Evolutionary conservation across 1,139 yeast species (phyloP).

Genomic region (Saccharomyces hybrid): DNA sequence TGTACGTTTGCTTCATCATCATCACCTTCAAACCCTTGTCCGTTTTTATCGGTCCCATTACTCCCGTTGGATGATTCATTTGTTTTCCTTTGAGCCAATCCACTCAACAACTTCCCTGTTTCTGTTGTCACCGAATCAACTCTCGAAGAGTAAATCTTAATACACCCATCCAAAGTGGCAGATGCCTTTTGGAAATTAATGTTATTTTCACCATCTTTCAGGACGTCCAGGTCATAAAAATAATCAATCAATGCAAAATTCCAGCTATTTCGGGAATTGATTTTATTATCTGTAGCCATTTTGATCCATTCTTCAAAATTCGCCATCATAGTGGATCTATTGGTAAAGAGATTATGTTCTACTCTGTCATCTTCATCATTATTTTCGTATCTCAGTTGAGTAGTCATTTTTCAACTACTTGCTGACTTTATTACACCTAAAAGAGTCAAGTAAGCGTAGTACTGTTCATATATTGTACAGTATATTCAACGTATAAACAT

Average conservation of each 20-base stretch:
- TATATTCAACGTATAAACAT: too few relatives aligned
- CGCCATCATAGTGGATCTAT: constrained; percentile 41
- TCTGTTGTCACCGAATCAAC: constrained; percentile 90
- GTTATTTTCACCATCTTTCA: constrained; percentile 31
- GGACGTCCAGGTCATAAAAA: constrained; percentile 38
- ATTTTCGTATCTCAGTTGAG: constrained; percentile 19
- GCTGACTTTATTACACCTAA: neutral
- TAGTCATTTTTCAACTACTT: constrained; percentile 12
- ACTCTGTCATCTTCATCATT: constrained; percentile 13
- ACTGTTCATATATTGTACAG: too few relatives aligned
- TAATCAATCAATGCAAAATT: constrained; percentile 83
- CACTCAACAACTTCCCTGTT: constrained; percentile 78
- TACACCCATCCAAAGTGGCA: constrained; percentile 79
- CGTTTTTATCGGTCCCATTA: constrained; percentile 17
- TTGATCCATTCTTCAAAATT: constrained; percentile 90
- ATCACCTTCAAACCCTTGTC: constrained; percentile 33
- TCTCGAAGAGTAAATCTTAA: constrained; percentile 74
- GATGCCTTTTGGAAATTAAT: constrained; percentile 57
- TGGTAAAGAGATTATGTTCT: constrained; percentile 27
- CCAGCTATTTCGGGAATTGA: constrained; percentile 64
- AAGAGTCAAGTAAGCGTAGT: neutral
- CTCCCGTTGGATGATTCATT: constrained; percentile 14
- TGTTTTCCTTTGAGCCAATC: constrained; percentile 36
- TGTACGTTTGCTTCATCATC: constrained; percentile 29
- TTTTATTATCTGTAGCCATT: constrained; percentile 80